These are phyloP conservation scores for Melaleuca quinquenervia DNA, from an alignment of 345 rosid genomes.

Conservation along the genomic window DNA sequence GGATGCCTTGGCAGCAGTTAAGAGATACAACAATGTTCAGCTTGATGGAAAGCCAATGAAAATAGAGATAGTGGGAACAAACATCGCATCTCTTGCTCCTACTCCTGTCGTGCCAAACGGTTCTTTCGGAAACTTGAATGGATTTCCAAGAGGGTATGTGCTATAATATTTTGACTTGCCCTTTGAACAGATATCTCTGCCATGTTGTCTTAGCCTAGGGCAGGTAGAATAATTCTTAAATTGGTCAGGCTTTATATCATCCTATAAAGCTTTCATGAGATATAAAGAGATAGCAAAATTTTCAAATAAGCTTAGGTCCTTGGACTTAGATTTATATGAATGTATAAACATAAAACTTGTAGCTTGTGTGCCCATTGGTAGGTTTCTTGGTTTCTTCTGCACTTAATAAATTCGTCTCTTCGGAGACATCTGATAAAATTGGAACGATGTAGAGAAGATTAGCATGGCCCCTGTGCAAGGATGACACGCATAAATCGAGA, in stretches of 20 bases:
- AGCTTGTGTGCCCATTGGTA: background rate
- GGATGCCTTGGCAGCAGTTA: slow-evolving; percentile 80
- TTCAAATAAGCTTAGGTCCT: background rate
- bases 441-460: no score
- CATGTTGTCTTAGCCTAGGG: background rate
- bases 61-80: slow-evolving; percentile 81
- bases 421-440: no score
- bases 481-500: no score
- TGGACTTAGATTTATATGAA: background rate
- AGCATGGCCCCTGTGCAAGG: no score
- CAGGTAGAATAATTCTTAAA: background rate
- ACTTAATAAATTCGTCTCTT: background rate
- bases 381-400: background rate
- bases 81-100: slow-evolving; percentile 38
- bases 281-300: background rate
- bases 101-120: slow-evolving; percentile 25
- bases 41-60: slow-evolving; percentile 96
- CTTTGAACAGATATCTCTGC: background rate
- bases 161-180: background rate
- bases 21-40: slow-evolving; percentile 89
- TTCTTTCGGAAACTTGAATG: slow-evolving; percentile 18
- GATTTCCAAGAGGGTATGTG: slow-evolving; percentile 8
- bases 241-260: background rate
- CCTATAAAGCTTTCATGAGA: background rate
- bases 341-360: background rate